Evolutionary conservation across 2,329 filamentous ascomycete species (phyloP).

Genomic region (Rosellinia necatrix): DNA sequence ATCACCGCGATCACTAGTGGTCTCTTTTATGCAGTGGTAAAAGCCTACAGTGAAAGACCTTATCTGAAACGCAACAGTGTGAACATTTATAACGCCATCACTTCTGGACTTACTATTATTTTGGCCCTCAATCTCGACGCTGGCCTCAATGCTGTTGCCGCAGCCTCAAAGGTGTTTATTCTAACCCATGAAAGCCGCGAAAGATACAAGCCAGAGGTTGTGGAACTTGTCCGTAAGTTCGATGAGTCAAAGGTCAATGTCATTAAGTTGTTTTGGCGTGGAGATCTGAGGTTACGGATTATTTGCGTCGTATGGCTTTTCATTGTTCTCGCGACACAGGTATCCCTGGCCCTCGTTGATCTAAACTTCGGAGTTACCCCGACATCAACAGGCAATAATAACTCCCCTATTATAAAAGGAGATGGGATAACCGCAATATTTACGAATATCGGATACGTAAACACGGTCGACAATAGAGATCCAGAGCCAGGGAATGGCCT

Average conservation of each 20-base stretch:
- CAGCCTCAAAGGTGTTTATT: too few relatives aligned
- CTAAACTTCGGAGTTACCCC: background rate
- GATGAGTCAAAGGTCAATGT: background rate
- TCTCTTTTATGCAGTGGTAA: too few relatives aligned
- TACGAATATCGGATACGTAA: background rate
- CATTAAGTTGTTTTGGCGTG: background rate
- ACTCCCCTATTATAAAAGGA: background rate
- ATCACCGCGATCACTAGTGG: too few relatives aligned
- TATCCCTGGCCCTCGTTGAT: background rate
- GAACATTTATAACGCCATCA: too few relatives aligned
- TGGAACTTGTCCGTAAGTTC: background rate
- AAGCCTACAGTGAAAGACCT: too few relatives aligned
- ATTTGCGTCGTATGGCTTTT: background rate
- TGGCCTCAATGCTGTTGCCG: too few relatives aligned
- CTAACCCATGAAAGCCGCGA: too few relatives aligned
- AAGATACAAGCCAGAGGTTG: background rate
- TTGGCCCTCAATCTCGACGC: too few relatives aligned
- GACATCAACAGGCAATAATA: background rate
- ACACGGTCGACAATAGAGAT: background rate
- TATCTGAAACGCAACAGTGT: too few relatives aligned
- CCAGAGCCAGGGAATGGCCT: background rate
- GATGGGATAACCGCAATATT: background rate
- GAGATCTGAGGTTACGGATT: background rate
- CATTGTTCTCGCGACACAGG: background rate
- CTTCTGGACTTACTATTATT: too few relatives aligned